phyloP scores from a whole-genome alignment of 2,329 filamentous ascomycete species.

The Cladosporium sphaerospermum region DNA sequence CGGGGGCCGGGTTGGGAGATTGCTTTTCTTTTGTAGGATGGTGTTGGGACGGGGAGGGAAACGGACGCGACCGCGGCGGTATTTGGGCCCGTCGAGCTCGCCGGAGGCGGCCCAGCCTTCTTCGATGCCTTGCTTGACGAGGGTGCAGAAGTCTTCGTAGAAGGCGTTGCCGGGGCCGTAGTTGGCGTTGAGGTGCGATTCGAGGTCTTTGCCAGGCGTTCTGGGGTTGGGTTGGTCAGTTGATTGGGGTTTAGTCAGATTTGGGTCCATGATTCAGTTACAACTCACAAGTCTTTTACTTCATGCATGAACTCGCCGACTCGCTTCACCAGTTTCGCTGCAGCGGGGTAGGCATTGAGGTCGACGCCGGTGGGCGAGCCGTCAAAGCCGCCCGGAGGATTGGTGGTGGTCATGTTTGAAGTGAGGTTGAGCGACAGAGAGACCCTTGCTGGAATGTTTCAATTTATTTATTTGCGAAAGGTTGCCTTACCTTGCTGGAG shows the following conservation, averaged over 20 bases:
- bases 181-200: slow-evolving; percentile 28
- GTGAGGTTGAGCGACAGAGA: too few species aligned
- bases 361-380: slow-evolving; percentile 22
- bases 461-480: too few species aligned
- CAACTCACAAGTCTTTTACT: slow-evolving; percentile 19
- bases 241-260: too few species aligned
- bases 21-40: too few species aligned
- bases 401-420: background rate
- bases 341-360: slow-evolving; percentile 17
- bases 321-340: slow-evolving; percentile 18
- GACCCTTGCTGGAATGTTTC: too few species aligned
- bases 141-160: slow-evolving; percentile 32
- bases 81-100: slow-evolving; percentile 38
- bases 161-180: slow-evolving; percentile 33
- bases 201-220: slow-evolving; percentile 32
- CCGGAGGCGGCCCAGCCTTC: slow-evolving; percentile 35
- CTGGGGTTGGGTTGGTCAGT: slow-evolving; percentile 14
- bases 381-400: slow-evolving; percentile 13
- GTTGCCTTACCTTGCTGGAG: too few species aligned
- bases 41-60: background rate
- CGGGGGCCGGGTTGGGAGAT: too few species aligned
- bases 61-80: slow-evolving; percentile 40
- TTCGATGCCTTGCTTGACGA: slow-evolving; percentile 30
- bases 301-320: slow-evolving; percentile 22
- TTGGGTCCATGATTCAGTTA: too few species aligned